These are phyloP conservation scores for Cladophialophora immunda DNA, from an alignment of 2,329 filamentous ascomycete species.

Conservation along the genomic window DNA sequence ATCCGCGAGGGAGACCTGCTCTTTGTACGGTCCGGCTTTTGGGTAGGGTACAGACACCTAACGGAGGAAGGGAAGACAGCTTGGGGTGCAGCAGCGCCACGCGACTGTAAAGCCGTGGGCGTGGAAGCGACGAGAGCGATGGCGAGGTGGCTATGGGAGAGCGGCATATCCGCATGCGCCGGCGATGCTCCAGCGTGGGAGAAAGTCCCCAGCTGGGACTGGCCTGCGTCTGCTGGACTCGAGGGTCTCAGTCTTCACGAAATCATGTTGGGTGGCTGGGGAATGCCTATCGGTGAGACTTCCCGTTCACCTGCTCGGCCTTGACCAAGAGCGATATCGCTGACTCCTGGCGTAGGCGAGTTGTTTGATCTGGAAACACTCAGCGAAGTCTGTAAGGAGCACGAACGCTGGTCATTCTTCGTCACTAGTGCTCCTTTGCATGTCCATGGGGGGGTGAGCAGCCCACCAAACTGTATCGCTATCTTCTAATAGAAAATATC, in stretches of 20 bases:
- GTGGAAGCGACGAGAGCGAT: constrained; percentile 44
- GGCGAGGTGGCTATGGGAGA: constrained; percentile 45
- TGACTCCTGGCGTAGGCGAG: constrained; percentile 29
- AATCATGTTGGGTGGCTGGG: constrained; percentile 40
- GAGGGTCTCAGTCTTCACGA: constrained; percentile 28
- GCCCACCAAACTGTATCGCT: constrained; percentile 37
- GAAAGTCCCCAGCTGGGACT: constrained; percentile 11
- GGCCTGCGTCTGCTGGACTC: constrained; percentile 8
- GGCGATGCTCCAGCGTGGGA: constrained; percentile 45
- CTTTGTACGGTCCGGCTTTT: constrained; percentile 42
- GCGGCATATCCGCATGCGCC: constrained; percentile 45
- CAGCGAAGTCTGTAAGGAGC: constrained; percentile 45
- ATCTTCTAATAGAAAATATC: too few relatives aligned
- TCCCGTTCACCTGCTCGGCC: neutral
- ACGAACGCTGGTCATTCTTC: constrained; percentile 55
- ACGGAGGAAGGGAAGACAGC: constrained; percentile 17
- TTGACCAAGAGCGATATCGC: too few relatives aligned
- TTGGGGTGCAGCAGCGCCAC: constrained; percentile 4
- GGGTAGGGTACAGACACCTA: constrained; percentile 5
- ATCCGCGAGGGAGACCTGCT: constrained; percentile 40
- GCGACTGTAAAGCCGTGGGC: constrained; percentile 29
- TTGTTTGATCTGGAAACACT: constrained; percentile 51
- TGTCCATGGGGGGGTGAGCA: constrained; percentile 36
- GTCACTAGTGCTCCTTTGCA: constrained; percentile 48
- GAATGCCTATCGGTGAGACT: constrained; percentile 38